Conservation (phyloP, 176 grass and related monocot genomes). For the Puya raimondii region DNA sequence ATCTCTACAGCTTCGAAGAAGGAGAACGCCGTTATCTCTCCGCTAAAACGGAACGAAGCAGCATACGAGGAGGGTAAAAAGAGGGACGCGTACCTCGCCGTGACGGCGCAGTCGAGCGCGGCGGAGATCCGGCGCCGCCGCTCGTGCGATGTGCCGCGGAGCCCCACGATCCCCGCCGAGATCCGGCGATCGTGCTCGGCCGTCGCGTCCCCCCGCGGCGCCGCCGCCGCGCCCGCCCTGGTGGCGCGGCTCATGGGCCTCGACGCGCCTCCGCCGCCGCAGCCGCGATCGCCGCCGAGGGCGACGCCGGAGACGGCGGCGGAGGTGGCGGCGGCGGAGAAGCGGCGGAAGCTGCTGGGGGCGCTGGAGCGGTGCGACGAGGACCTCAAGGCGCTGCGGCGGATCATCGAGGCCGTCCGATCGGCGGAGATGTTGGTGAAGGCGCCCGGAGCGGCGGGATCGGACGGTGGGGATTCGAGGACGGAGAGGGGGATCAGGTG, state of each 20-base stretch:
- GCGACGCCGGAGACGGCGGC: slow-evolving; percentile 13
- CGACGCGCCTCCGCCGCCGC: slow-evolving; percentile 29
- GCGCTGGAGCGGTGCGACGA: slow-evolving; percentile 98
- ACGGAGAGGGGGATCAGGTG: slow-evolving; percentile 2
- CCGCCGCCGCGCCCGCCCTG: slow-evolving; percentile 32
- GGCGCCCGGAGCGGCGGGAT: slow-evolving; percentile 8
- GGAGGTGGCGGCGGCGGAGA: slow-evolving; percentile 43
- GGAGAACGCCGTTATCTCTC: slow-evolving; percentile 3
- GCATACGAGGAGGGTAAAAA: background rate
- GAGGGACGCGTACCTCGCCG: slow-evolving; percentile 1
- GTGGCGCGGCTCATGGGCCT: slow-evolving; percentile 97
- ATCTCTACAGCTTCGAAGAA: slow-evolving; percentile 28
- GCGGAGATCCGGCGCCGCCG: slow-evolving; percentile 9
- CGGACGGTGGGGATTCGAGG: slow-evolving; percentile 13
- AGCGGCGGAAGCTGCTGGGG: slow-evolving; percentile 68
- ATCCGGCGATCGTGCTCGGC: slow-evolving; percentile 37
- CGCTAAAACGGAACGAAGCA: background rate
- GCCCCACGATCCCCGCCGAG: slow-evolving; percentile 69
- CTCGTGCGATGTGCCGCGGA: slow-evolving; percentile 60
- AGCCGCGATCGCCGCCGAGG: background rate
- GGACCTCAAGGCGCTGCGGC: slow-evolving; percentile 68
- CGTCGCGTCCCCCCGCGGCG: slow-evolving; percentile 29
- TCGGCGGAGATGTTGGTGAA: slow-evolving; percentile 44
- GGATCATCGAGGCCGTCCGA: slow-evolving; percentile 79
- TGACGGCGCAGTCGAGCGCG: background rate